phyloP scores from a whole-genome alignment of 257 asterid genomes.

The Solanum chilense region DNA sequence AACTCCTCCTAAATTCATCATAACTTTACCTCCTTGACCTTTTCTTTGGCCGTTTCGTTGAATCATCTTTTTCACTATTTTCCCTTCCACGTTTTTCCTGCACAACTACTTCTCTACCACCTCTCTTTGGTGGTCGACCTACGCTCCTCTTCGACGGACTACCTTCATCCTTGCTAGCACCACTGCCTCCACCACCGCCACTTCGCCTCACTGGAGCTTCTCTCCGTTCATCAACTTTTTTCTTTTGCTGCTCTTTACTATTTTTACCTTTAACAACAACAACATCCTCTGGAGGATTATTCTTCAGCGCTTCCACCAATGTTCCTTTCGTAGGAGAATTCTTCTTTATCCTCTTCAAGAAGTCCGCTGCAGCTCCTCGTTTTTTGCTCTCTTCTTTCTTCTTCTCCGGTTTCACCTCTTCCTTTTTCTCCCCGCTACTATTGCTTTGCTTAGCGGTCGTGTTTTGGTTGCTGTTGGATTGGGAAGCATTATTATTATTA shows the following conservation, averaged over 20 bases:
- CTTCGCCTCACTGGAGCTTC: conserved; percentile 9
- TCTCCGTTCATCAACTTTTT: conserved; percentile 10
- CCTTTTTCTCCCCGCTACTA: background rate
- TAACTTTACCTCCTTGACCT: conserved; percentile 16
- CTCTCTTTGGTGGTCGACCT: conserved; percentile 28
- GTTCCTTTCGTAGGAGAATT: conserved; percentile 15
- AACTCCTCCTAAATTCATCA: background rate
- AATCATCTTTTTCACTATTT: conserved; percentile 13
- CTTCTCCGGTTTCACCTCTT: conserved; percentile 1
- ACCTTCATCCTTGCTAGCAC: conserved; percentile 13
- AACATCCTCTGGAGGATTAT: background rate
- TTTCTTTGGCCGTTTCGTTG: conserved; percentile 24
- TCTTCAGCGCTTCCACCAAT: conserved; percentile 5
- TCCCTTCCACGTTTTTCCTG: conserved; percentile 17
- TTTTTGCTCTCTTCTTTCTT: conserved; percentile 13
- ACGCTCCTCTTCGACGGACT: conserved; percentile 16
- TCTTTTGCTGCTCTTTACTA: conserved; percentile 7
- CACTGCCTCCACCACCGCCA: background rate
- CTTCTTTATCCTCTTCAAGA: conserved; percentile 20
- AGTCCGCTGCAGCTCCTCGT: conserved; percentile 28
- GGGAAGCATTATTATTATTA: conserved; percentile 3
- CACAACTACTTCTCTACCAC: background rate
- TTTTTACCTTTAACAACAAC: background rate
- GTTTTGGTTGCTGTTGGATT: conserved; percentile 5
- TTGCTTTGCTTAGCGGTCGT: conserved; percentile 2